These are phyloP conservation scores for Wallacemonas sp. DNA, from an alignment of 208 protist species.

Conservation along the genomic window DNA sequence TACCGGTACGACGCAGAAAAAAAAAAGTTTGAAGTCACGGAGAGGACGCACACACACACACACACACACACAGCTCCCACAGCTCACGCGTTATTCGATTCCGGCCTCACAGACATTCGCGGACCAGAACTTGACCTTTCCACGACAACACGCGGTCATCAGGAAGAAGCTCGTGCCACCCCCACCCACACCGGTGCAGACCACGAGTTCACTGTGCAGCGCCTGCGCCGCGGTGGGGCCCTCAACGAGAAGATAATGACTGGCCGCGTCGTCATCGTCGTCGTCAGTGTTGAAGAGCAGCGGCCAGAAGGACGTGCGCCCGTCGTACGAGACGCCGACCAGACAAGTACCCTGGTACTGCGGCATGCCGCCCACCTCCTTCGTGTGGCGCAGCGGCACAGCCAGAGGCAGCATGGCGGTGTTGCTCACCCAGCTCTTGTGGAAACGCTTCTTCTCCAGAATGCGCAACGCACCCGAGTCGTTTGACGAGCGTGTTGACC, in stretches of 20 bases:
- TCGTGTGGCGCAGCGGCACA: conserved; percentile 14
- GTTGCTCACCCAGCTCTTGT: conserved; percentile 73
- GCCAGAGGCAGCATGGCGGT: conserved; percentile 47
- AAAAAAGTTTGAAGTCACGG: not conserved
- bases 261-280: not conserved
- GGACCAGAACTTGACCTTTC: conserved; percentile 77
- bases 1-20: not conserved
- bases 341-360: conserved; percentile 43
- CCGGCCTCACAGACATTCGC: conserved; percentile 22
- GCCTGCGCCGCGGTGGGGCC: conserved; percentile 37
- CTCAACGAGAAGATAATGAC: conserved; percentile 31
- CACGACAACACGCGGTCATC: conserved; percentile 63
- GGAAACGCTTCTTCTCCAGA: conserved; percentile 58
- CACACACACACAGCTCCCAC: no score
- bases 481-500: conserved; percentile 17
- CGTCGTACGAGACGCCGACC: conserved; percentile 71
- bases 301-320: conserved; percentile 77
- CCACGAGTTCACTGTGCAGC: conserved; percentile 53
- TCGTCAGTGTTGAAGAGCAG: conserved; percentile 25
- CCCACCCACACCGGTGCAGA: conserved; percentile 41
- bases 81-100: no score
- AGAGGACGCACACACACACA: conserved; percentile 8
- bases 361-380: conserved; percentile 36
- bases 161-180: conserved; percentile 76
- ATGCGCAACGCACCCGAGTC: conserved; percentile 27